These are phyloP conservation scores for Fallopia convolvulus DNA, from an alignment of 148 eudicot genomes.

Conservation along the genomic window DNA sequence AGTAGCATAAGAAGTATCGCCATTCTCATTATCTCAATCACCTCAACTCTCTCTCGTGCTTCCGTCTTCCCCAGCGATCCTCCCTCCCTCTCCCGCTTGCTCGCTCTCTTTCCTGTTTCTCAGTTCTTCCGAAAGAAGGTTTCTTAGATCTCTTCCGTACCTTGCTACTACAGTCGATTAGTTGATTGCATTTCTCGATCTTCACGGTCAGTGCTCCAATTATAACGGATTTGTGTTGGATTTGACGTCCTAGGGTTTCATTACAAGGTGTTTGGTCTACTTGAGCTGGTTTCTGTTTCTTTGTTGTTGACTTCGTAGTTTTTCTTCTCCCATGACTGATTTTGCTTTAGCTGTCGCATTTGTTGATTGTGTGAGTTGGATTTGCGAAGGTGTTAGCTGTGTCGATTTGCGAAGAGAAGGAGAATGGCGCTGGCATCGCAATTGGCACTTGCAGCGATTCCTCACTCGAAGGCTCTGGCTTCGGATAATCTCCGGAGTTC, in stretches of 20 bases:
- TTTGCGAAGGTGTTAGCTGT: not conserved
- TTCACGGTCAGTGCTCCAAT: slow-evolving; percentile 10
- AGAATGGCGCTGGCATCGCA: slow-evolving; percentile 47
- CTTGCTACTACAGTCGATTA: not conserved
- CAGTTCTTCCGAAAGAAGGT: not conserved
- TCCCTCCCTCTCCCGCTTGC: slow-evolving; percentile 10
- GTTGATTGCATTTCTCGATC: slow-evolving; percentile 11
- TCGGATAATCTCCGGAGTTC: slow-evolving; percentile 67
- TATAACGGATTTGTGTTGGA: slow-evolving; percentile 4
- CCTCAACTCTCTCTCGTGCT: not conserved
- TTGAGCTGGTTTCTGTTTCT: not conserved
- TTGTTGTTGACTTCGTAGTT: not conserved
- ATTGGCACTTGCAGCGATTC: slow-evolving; percentile 27
- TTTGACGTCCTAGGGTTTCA: not conserved
- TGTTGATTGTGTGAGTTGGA: not conserved
- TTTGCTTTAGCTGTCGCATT: not conserved
- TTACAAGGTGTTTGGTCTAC: not conserved
- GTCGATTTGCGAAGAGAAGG: slow-evolving; percentile 1
- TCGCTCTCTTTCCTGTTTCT: slow-evolving; percentile 4
- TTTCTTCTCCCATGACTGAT: not conserved
- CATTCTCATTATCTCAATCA: slow-evolving; percentile 14
- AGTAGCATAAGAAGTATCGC: slow-evolving; percentile 42
- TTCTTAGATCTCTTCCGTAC: not conserved
- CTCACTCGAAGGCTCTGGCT: slow-evolving; percentile 30
- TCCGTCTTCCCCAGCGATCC: slow-evolving; percentile 15